A percentile compares a stretch with the other conserved stretches of the same genome.
phyloP scores from a whole-genome alignment of 2,329 filamentous ascomycete species.

The Colletotrichum sansevieriae region DNA sequence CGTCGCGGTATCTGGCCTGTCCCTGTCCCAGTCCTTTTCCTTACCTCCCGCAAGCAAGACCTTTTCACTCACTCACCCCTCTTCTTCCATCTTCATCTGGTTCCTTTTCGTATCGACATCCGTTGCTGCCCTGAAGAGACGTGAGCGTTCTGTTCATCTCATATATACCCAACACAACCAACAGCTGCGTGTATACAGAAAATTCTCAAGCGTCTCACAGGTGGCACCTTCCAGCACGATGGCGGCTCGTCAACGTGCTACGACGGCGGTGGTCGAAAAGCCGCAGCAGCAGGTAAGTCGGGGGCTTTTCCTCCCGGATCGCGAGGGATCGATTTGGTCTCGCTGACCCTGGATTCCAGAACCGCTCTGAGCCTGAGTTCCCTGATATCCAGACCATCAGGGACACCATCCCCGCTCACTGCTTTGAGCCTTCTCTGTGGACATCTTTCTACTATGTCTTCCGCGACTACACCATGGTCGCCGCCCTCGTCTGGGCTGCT shows the following conservation, averaged over 20 bases:
- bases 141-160: slow-evolving; percentile 24
- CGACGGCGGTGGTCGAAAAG: slow-evolving; percentile 40
- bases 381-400: slow-evolving; percentile 63
- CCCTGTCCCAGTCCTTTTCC: background rate
- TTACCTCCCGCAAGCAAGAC: slow-evolving; percentile 33
- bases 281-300: slow-evolving; percentile 39
- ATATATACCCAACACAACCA: background rate
- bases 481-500: slow-evolving; percentile 62
- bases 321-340: slow-evolving; percentile 2
- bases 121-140: background rate
- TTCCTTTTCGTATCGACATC: background rate
- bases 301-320: background rate
- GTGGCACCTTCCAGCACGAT: slow-evolving; percentile 19
- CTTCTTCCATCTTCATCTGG: slow-evolving; percentile 9
- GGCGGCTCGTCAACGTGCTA: slow-evolving; percentile 36
- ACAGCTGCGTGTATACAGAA: background rate
- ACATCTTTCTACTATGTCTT: slow-evolving; percentile 68
- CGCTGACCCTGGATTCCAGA: slow-evolving; percentile 22
- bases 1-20: slow-evolving; percentile 4
- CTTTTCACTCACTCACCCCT: slow-evolving; percentile 14
- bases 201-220: background rate
- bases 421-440: slow-evolving; percentile 68
- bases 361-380: slow-evolving; percentile 46
- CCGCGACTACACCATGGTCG: slow-evolving; percentile 66
- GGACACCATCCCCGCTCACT: slow-evolving; percentile 70